Percentiles rank a stretch among this genome's conserved stretches.
phyloP scores from a whole-genome alignment of 177 flowering plant species.

The Tripterygium wilfordii region DNA sequence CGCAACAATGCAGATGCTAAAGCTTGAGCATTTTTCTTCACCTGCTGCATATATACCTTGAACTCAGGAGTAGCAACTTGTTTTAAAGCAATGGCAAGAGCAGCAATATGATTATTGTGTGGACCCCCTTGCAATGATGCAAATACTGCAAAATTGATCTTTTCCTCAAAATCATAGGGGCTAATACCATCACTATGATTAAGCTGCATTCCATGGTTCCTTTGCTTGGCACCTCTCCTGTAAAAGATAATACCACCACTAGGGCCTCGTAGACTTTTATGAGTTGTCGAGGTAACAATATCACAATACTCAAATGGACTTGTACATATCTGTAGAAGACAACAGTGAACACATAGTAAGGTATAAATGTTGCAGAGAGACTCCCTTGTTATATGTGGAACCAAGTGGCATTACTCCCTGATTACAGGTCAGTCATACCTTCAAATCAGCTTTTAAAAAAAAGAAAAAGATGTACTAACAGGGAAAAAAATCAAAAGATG shows the following conservation, averaged over 20 bases:
- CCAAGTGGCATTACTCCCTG: no score
- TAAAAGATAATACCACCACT: constrained; percentile 70
- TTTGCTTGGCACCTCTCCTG: constrained; percentile 42
- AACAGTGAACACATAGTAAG: background rate
- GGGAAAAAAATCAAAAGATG: no score
- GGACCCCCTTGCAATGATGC: constrained; percentile 92
- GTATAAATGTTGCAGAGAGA: no score
- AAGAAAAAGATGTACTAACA: no score
- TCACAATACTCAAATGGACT: constrained; percentile 81
- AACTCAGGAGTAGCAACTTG: constrained; percentile 74
- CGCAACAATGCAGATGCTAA: constrained; percentile 64
- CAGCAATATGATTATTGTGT: constrained; percentile 87
- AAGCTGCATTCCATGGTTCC: constrained; percentile 28
- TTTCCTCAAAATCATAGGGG: constrained; percentile 72
- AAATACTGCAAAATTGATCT: constrained; percentile 77
- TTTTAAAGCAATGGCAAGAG: constrained; percentile 79
- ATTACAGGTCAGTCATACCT: no score
- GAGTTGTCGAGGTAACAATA: constrained; percentile 76
- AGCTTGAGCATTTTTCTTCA: constrained; percentile 79
- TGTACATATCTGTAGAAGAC: constrained; percentile 39
- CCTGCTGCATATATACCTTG: constrained; percentile 75
- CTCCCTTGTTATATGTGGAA: no score
- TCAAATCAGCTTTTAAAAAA: no score
- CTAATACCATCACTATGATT: constrained; percentile 38
- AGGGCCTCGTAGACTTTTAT: constrained; percentile 71